phyloP scores from a whole-genome alignment of 257 asterid genomes.

The Salvia splendens region DNA sequence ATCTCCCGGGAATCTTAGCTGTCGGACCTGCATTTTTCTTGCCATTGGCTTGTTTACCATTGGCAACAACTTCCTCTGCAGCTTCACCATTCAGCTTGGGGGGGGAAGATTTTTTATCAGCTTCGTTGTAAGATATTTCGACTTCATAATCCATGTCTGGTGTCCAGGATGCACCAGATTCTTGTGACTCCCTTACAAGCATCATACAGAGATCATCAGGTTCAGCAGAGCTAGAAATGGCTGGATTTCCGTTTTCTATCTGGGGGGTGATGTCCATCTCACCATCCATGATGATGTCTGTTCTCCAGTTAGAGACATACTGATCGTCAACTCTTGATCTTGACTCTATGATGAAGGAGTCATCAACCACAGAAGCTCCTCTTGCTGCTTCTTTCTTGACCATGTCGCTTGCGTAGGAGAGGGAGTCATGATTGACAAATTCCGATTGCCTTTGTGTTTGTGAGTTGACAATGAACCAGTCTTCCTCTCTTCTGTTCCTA shows the following conservation, averaged over 20 bases:
- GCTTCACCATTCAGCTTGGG: constrained; percentile 38
- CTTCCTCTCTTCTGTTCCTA: constrained; percentile 52
- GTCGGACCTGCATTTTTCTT: constrained; percentile 43
- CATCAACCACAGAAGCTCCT: constrained; percentile 52
- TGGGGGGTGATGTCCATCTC: constrained; percentile 39
- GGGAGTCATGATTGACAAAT: constrained; percentile 35
- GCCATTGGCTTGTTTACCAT: constrained; percentile 42
- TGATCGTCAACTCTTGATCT: constrained; percentile 40
- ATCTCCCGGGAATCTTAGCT: constrained; percentile 40
- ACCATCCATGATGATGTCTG: constrained; percentile 59
- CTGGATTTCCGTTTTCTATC: constrained; percentile 37
- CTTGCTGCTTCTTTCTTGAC: constrained; percentile 38
- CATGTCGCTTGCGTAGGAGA: constrained; percentile 36
- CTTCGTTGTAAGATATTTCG: constrained; percentile 50
- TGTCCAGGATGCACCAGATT: constrained; percentile 59
- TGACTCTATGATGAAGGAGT: constrained; percentile 74
- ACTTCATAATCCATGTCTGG: constrained; percentile 71
- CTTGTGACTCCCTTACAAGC: constrained; percentile 60
- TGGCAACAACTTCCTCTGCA: constrained; percentile 40
- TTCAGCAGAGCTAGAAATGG: constrained; percentile 37
- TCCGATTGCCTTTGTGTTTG: constrained; percentile 33
- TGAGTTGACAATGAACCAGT: constrained; percentile 57
- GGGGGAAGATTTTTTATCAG: constrained; percentile 44
- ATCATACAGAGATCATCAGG: constrained; percentile 77
- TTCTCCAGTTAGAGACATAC: constrained; percentile 61